These are phyloP conservation scores for Geotrichum histeridarum DNA, from an alignment of 1,139 yeast genomes.

Conservation along the genomic window DNA sequence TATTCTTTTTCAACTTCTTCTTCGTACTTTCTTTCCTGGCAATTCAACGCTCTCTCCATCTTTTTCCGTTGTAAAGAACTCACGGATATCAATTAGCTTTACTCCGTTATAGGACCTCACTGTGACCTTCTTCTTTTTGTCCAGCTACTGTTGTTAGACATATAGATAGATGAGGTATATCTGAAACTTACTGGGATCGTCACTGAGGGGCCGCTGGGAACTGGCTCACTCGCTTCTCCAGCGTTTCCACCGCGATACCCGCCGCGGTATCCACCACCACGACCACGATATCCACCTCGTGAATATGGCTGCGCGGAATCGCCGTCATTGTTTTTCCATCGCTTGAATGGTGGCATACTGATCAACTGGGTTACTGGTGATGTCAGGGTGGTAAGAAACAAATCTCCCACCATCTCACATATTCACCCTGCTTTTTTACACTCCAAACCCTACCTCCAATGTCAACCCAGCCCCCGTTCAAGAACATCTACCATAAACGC, in stretches of 20 bases:
- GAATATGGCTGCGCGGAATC: constrained; percentile 9
- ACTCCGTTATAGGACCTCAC: constrained; percentile 64
- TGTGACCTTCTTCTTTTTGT: constrained; percentile 64
- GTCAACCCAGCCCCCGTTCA: constrained; percentile 36
- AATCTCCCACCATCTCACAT: neutral
- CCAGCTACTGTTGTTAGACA: constrained; percentile 41
- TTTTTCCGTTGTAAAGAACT: constrained; percentile 57
- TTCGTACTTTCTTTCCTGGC: constrained; percentile 65
- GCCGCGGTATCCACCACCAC: constrained; percentile 9
- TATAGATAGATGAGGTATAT: neutral
- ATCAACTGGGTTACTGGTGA: neutral
- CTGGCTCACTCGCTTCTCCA: constrained; percentile 7
- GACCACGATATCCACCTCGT: constrained; percentile 12
- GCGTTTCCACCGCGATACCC: constrained; percentile 3
- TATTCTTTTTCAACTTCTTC: neutral
- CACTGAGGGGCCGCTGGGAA: constrained; percentile 13
- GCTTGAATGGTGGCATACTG: constrained; percentile 16
- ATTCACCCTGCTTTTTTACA: neutral
- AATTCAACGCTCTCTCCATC: constrained; percentile 44
- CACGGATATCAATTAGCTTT: constrained; percentile 72
- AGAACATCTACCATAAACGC: constrained; percentile 51
- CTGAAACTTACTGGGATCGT: constrained; percentile 14
- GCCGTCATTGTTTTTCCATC: constrained; percentile 4
- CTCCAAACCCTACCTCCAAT: constrained; percentile 13
- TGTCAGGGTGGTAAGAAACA: neutral